Conservation (phyloP, 2,329 filamentous ascomycete genomes). For the Dryadomyces quercus-mongolicae region DNA sequence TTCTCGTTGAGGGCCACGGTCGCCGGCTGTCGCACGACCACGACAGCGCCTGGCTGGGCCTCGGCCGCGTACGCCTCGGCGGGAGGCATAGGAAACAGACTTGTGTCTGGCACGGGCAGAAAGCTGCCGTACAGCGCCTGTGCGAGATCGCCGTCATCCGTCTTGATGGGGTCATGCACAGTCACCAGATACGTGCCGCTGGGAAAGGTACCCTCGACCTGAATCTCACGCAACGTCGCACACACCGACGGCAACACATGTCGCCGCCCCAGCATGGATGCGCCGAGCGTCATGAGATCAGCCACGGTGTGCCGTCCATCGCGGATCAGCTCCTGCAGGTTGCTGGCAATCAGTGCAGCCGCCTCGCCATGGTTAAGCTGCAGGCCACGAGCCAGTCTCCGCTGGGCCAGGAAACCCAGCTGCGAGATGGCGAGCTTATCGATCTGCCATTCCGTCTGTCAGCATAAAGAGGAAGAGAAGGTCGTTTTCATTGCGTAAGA, state of each 20-base stretch:
- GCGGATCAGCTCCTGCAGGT: constrained; percentile 90
- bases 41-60: constrained; percentile 67
- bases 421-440: constrained; percentile 94
- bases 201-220: constrained; percentile 89
- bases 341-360: constrained; percentile 70
- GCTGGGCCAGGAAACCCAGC: constrained; percentile 75
- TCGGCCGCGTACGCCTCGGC: constrained; percentile 53
- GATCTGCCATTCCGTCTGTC: no score
- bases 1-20: constrained; percentile 59
- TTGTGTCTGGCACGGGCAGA: constrained; percentile 60
- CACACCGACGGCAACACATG: constrained; percentile 81
- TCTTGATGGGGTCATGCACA: constrained; percentile 78
- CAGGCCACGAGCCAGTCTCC: constrained; percentile 75
- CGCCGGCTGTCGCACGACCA: constrained; percentile 27
- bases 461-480: no score
- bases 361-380: constrained; percentile 86
- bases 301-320: constrained; percentile 89
- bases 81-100: constrained; percentile 54
- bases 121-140: constrained; percentile 86
- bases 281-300: constrained; percentile 84
- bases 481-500: constrained; percentile 1
- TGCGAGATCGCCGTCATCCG: constrained; percentile 76
- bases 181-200: constrained; percentile 90
- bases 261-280: constrained; percentile 84
- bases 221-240: constrained; percentile 67